Percentiles rank a stretch among this genome's conserved stretches.
Conservation (phyloP, 2,329 filamentous ascomycete genomes). For the Colletotrichum tanaceti region DNA sequence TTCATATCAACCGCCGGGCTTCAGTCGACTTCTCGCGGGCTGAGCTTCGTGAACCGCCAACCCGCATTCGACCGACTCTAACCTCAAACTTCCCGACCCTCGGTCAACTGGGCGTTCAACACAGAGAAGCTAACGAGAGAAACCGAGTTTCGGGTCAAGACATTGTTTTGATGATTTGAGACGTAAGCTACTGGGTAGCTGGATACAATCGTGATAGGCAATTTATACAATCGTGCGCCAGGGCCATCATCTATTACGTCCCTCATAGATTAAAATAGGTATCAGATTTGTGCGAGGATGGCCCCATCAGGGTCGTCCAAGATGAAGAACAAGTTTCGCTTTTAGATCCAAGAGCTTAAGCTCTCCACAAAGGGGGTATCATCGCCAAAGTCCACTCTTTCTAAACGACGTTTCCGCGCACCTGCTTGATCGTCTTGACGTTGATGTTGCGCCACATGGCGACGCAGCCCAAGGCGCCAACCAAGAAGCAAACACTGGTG, state of each 20-base stretch:
- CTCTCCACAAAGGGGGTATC: conserved; percentile 22
- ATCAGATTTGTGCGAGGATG: background rate
- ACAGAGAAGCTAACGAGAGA: background rate
- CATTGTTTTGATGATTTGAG: background rate
- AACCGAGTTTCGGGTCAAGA: background rate
- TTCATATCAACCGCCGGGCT: too few relatives aligned
- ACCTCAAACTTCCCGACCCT: too few relatives aligned
- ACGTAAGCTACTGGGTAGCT: background rate
- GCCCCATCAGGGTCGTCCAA: background rate
- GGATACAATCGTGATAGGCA: background rate
- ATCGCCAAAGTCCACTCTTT: conserved; percentile 12
- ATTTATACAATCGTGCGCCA: background rate
- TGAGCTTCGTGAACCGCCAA: too few relatives aligned
- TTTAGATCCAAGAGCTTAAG: conserved; percentile 8
- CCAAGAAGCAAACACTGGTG: conserved; percentile 58
- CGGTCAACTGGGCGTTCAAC: too few relatives aligned
- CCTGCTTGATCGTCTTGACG: conserved; percentile 58
- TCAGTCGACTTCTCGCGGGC: too few relatives aligned
- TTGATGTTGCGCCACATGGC: conserved; percentile 64
- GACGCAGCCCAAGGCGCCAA: conserved; percentile 53
- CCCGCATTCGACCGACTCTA: too few relatives aligned
- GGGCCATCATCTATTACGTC: background rate
- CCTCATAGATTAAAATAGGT: conserved; percentile 13
- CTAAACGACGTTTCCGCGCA: conserved; percentile 54
- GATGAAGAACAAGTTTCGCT: conserved; percentile 5